Conservation (phyloP, 257 asterid species). For the Plantago ovata region DNA sequence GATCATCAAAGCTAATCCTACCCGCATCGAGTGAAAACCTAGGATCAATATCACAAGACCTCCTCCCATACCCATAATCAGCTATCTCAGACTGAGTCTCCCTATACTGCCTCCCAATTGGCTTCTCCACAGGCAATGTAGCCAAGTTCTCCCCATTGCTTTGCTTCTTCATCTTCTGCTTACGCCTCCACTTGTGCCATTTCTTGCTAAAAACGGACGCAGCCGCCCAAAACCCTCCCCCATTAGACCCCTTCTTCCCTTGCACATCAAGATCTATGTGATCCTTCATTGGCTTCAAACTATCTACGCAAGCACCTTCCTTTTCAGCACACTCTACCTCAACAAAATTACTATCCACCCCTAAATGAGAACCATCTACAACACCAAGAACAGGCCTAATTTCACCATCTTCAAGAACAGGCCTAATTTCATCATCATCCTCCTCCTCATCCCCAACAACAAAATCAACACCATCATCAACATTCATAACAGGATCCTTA, state of each 20-base stretch:
- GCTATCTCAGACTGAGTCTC: conserved; percentile 87
- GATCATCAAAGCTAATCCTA: conserved; percentile 75
- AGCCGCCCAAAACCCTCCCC: conserved; percentile 73
- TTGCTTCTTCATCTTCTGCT: conserved; percentile 73
- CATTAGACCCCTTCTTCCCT: conserved; percentile 54
- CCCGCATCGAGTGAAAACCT: conserved; percentile 83
- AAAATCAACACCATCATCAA: conserved; percentile 27
- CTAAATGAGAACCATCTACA: conserved; percentile 34
- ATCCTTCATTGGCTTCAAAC: conserved; percentile 73
- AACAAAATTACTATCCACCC: conserved; percentile 27
- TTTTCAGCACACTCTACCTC: conserved; percentile 44
- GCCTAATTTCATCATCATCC: conserved; percentile 6
- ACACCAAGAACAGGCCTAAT: conserved; percentile 45
- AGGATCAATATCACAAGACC: conserved; percentile 81
- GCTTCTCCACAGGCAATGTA: conserved; percentile 66
- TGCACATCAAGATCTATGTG: conserved; percentile 63
- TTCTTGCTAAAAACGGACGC: conserved; percentile 87
- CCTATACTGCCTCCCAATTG: conserved; percentile 57
- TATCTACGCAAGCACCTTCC: conserved; percentile 23
- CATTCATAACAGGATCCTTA: conserved; percentile 19
- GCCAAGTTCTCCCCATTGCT: conserved; percentile 41
- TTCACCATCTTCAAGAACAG: conserved; percentile 35
- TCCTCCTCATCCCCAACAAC: conserved; percentile 29
- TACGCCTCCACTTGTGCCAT: conserved; percentile 84
- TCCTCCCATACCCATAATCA: conserved; percentile 80